These are phyloP conservation scores for Solanum phureja DNA, from an alignment of 257 asterid genomes.

Conservation along the genomic window DNA sequence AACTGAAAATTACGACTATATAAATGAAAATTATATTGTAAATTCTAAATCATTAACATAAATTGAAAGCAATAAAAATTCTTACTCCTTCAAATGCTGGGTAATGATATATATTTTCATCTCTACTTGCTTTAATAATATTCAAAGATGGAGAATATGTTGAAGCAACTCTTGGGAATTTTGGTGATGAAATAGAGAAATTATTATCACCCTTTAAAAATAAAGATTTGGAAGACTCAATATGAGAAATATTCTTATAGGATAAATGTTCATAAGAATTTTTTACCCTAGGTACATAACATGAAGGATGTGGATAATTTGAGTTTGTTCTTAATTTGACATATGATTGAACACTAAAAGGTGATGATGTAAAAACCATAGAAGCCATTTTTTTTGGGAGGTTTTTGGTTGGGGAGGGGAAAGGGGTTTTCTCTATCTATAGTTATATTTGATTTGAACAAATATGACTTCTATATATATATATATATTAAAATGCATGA, in stretches of 20 bases:
- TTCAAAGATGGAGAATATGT: neutral
- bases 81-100: neutral
- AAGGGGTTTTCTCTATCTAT: neutral
- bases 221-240: neutral
- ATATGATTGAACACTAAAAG: neutral
- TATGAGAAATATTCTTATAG: neutral
- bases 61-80: neutral
- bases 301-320: neutral
- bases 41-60: neutral
- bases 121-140: neutral
- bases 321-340: neutral
- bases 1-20: neutral
- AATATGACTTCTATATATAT: neutral
- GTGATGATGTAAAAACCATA: neutral
- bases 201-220: neutral
- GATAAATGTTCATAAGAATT: neutral
- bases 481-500: neutral
- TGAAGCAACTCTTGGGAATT: neutral
- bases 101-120: neutral
- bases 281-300: neutral
- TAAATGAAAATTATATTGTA: neutral
- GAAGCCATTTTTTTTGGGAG: neutral
- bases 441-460: neutral
- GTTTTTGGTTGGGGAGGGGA: neutral
- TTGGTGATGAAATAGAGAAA: neutral